Percentiles rank a stretch among this genome's conserved stretches.
These are phyloP conservation scores for Amoeboaphelidium protococcarum DNA, from an alignment of 371 early-diverging fungal genomes.

Conservation along the genomic window DNA sequence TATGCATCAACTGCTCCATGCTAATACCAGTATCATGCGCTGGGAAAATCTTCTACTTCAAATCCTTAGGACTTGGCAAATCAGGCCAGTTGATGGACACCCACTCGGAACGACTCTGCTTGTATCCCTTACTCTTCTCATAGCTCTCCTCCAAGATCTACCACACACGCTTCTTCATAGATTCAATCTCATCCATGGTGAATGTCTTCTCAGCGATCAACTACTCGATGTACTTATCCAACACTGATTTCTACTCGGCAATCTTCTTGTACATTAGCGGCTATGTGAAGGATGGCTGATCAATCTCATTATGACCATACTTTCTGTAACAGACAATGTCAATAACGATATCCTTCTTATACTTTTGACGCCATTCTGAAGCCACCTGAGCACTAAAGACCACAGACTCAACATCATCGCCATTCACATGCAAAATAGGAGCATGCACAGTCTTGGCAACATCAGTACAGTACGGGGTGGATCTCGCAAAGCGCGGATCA, in stretches of 20 bases:
- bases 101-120: constrained; percentile 19
- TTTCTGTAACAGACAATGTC: constrained; percentile 89
- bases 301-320: constrained; percentile 94
- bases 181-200: constrained; percentile 46
- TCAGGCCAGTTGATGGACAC: background rate
- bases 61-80: background rate
- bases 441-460: constrained; percentile 85
- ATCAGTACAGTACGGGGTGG: constrained; percentile 88
- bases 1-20: constrained; percentile 34
- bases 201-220: constrained; percentile 56
- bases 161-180: constrained; percentile 72
- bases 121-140: constrained; percentile 58
- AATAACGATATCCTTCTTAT: constrained; percentile 82
- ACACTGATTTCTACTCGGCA: constrained; percentile 44
- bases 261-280: constrained; percentile 86
- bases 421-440: constrained; percentile 92
- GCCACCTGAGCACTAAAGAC: constrained; percentile 76
- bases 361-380: constrained; percentile 77
- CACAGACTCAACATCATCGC: constrained; percentile 86
- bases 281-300: constrained; percentile 93
- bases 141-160: constrained; percentile 67
- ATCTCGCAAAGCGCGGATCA: constrained; percentile 75
- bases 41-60: background rate
- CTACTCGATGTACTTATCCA: constrained; percentile 52
- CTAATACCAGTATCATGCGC: constrained; percentile 35